These are phyloP conservation scores for Brassica juncea DNA, from an alignment of 345 rosid genomes.

Conservation along the genomic window DNA sequence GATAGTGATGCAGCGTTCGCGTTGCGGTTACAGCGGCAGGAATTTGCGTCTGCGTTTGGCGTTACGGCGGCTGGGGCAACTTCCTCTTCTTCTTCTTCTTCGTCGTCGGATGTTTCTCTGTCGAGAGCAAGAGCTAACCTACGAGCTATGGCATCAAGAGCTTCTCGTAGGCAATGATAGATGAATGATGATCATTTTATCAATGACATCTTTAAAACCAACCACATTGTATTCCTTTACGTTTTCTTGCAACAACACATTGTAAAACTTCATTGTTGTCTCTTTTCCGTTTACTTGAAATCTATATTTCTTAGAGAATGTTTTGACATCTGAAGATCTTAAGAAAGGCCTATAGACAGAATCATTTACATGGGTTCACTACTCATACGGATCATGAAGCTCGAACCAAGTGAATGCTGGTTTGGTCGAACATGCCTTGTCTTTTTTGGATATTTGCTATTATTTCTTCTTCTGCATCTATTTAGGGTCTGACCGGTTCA, in stretches of 20 bases:
- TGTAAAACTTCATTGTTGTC: background rate
- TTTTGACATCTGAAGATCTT: background rate
- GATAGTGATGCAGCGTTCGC: constrained; percentile 82
- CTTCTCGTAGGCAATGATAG: constrained; percentile 49
- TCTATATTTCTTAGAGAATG: background rate
- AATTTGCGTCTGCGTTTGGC: constrained; percentile 66
- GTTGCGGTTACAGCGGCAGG: constrained; percentile 80
- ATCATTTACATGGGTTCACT: background rate
- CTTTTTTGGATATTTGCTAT: background rate
- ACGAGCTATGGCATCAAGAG: constrained; percentile 94
- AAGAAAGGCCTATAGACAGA: no score
- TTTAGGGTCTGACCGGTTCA: background rate
- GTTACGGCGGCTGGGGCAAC: constrained; percentile 36
- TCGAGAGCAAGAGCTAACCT: constrained; percentile 75
- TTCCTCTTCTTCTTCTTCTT: constrained; percentile 34
- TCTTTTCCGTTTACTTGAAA: background rate
- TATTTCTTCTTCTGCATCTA: background rate
- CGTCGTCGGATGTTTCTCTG: constrained; percentile 33
- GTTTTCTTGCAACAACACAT: background rate
- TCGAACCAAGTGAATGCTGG: background rate
- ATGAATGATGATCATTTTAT: constrained; percentile 5
- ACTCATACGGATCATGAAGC: background rate
- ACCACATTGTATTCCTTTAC: background rate
- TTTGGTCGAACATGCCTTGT: background rate
- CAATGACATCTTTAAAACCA: background rate